phyloP scores from a whole-genome alignment of 2,329 filamentous ascomycete genomes.

The Mariannaea sp. region DNA sequence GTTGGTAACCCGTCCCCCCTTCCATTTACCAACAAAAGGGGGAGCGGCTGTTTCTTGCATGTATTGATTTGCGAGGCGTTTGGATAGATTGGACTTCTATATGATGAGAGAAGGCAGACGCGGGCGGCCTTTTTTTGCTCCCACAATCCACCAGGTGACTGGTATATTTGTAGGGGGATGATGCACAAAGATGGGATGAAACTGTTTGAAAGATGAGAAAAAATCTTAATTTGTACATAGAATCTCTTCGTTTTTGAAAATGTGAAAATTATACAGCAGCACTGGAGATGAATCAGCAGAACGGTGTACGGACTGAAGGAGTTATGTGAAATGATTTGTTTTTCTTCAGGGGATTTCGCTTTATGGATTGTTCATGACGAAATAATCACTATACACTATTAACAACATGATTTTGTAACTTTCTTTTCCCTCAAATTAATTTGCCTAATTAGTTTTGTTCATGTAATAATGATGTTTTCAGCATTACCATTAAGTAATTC shows the following conservation, averaged over 20 bases:
- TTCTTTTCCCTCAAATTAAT: too few relatives aligned
- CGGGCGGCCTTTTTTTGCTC: not conserved
- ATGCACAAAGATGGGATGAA: constrained; percentile 1
- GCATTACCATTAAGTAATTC: too few relatives aligned
- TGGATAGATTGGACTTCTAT: constrained; percentile 36
- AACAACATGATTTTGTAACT: too few relatives aligned
- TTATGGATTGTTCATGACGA: too few relatives aligned
- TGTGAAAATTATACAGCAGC: not conserved
- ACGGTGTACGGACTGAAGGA: not conserved
- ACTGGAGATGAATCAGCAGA: constrained; percentile 3
- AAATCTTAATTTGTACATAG: constrained; percentile 24
- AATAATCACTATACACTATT: too few relatives aligned
- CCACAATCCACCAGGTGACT: constrained; percentile 1
- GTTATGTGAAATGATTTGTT: constrained; percentile 3
- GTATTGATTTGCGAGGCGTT: constrained; percentile 38
- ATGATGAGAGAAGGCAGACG: constrained; percentile 12
- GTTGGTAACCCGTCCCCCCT: constrained; percentile 40
- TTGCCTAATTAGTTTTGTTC: too few relatives aligned
- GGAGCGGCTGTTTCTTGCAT: constrained; percentile 12
- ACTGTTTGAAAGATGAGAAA: constrained; percentile 15
- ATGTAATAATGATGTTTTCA: too few relatives aligned
- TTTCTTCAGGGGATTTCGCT: too few relatives aligned
- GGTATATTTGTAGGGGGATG: not conserved
- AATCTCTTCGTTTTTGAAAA: constrained; percentile 13
- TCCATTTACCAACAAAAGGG: too few relatives aligned